Percentiles rank a stretch among this genome's conserved stretches.
These are phyloP conservation scores for Chaetomium fimeti DNA, from an alignment of 495 filamentous ascomycete genomes.

Conservation along the genomic window DNA sequence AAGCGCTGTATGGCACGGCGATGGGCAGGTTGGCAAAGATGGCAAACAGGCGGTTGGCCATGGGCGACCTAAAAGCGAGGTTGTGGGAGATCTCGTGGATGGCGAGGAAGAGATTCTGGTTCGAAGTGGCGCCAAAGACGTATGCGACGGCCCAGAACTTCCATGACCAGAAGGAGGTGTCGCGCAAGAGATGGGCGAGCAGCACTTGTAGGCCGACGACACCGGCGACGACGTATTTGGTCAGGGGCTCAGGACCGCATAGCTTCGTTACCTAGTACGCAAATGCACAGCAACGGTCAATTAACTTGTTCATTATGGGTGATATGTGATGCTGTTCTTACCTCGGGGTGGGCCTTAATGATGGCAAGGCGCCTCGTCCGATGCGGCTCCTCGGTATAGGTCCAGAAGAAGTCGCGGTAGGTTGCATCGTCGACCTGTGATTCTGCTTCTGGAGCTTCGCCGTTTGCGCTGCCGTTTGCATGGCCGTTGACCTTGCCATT, in stretches of 20 bases:
- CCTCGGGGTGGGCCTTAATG: conserved; percentile 98
- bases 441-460: conserved; percentile 9
- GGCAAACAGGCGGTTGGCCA: conserved; percentile 80
- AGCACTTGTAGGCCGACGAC: conserved; percentile 81
- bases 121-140: conserved; percentile 89
- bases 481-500: conserved; percentile 22
- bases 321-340: conserved; percentile 36
- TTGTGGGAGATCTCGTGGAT: conserved; percentile 99
- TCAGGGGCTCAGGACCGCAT: conserved; percentile 93
- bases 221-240: conserved; percentile 84
- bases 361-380: conserved; percentile 85
- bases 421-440: conserved; percentile 38
- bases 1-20: conserved; percentile 91
- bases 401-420: conserved; percentile 72
- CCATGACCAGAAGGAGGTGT: conserved; percentile 78
- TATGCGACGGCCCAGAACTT: conserved; percentile 84
- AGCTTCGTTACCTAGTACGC: conserved; percentile 81
- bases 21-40: conserved; percentile 95
- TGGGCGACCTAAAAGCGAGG: conserved; percentile 83
- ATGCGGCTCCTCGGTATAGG: conserved; percentile 98
- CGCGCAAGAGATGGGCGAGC: conserved; percentile 75
- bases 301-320: neutral
- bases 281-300: conserved; percentile 3
- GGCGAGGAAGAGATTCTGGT: conserved; percentile 98
- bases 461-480: conserved; percentile 17